Evolutionary conservation across 495 filamentous ascomycete genomes (phyloP), one percentile per base, ranked within the genome.

Genomic region (Trichoderma erinaceum): DNA sequence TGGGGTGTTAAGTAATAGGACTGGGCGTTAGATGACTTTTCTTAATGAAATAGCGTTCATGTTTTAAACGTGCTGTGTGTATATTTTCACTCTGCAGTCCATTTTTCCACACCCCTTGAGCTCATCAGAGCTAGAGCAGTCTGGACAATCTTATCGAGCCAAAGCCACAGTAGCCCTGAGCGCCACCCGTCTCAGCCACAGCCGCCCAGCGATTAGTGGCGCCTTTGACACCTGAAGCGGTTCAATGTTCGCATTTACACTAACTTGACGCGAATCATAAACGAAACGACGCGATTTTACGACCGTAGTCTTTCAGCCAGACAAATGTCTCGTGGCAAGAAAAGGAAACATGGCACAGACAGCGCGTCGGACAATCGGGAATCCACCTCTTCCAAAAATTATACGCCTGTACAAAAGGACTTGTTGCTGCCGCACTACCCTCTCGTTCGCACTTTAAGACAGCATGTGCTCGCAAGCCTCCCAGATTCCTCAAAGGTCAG

Each of bases 391-490:
- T 25, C 63, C 8, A 23, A 43, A 18, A 16, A 41, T 43, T 11
- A 65, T 35, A 65, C 41, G 15, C 65, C 66, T 16, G 72, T 81
- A 66, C 77, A 82, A 32, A 89, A 92, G 77, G 86, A 88, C 23
- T 83, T 96, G 35, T 83, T 98, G 65, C 85, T 82, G 61, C 82
- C 86, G 69, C 96, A 91, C 79, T 97, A 96, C 78, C 77, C 81
- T 4, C 73, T 84, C 41, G 83, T 92, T 16, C 74, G 86, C 43
- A 88, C 89, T 0, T 78, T 98, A 64, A 87, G 92, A 52, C 81
- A 90, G 43, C 93, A 92, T 77, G 80, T 95, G 58, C 75, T 86
- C n/a, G 75, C 73, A 8, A 80, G 76, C 61, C 75, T 87, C 8
- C 80, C 80, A 43, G 35, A 69, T 66, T 73, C 76, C 16, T 86